Evolutionary conservation across 1,284 basidiomycete species (phyloP).

Genomic region (Rhodotorula sp.): DNA sequence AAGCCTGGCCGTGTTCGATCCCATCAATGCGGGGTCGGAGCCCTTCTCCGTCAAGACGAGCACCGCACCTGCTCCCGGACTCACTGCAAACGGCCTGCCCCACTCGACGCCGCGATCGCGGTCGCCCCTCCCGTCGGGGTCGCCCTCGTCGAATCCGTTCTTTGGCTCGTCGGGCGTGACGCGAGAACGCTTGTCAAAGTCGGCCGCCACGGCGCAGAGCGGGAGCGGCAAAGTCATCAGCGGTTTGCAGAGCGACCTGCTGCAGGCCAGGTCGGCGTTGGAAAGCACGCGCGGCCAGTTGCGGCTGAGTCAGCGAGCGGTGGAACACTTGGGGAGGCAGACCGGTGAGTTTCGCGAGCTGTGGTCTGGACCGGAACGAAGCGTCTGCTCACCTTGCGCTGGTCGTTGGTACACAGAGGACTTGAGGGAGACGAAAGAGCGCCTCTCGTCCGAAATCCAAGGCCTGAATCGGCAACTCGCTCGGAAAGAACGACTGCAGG

Average conservation of each 20-base stretch:
- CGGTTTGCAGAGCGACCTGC: constrained; percentile 34
- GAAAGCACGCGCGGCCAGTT: constrained; percentile 38
- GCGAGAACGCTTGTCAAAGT: constrained; percentile 28
- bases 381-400: too few species aligned
- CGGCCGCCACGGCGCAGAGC: constrained; percentile 20
- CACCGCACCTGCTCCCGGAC: not conserved
- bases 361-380: too few species aligned
- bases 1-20: not conserved
- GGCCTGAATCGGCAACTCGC: constrained; percentile 77
- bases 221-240: constrained; percentile 40
- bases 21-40: too few species aligned
- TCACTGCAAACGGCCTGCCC: not conserved
- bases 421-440: constrained; percentile 74
- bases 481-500: constrained; percentile 75
- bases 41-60: too few species aligned
- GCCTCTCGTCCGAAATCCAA: constrained; percentile 77
- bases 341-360: constrained; percentile 21
- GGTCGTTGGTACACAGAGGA: constrained; percentile 60
- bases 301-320: constrained; percentile 37
- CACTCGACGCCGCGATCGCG: not conserved
- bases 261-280: constrained; percentile 21
- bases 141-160: constrained; percentile 32
- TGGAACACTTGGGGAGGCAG: constrained; percentile 34
- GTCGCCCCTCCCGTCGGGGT: not conserved
- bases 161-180: constrained; percentile 24